Percentiles rank a stretch among this genome's conserved stretches.
These are phyloP conservation scores for Hypoxylon intermedium DNA, from an alignment of 495 filamentous ascomycete species.

Conservation along the genomic window DNA sequence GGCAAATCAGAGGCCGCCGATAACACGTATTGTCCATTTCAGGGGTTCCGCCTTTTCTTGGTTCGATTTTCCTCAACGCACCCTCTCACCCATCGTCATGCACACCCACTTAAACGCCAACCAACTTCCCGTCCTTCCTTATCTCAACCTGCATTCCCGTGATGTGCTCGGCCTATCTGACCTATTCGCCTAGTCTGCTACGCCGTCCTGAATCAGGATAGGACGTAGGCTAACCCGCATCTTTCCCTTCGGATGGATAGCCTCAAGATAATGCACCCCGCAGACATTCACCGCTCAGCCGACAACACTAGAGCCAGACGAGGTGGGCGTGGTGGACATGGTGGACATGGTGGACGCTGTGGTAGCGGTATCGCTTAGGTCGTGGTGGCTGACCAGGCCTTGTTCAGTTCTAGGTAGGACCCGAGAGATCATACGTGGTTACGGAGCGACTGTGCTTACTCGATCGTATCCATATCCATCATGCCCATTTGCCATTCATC, in stretches of 20 bases:
- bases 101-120: conserved; percentile 29
- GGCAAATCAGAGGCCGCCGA: conserved; percentile 24
- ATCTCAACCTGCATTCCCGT: conserved; percentile 23
- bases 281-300: conserved; percentile 24
- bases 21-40: conserved; percentile 35
- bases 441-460: conserved; percentile 30
- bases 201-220: conserved; percentile 26
- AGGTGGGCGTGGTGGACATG: not conserved
- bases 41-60: conserved; percentile 13
- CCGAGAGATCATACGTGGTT: conserved; percentile 16
- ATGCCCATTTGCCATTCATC: conserved; percentile 11
- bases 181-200: conserved; percentile 13
- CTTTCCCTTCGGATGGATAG: conserved; percentile 19
- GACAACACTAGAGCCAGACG: conserved; percentile 8
- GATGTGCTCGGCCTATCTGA: conserved; percentile 28
- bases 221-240: conserved; percentile 4
- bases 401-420: conserved; percentile 21
- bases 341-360: too few species aligned
- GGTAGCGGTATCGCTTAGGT: conserved; percentile 32
- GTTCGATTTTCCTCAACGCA: conserved; percentile 17
- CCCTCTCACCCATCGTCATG: conserved; percentile 27
- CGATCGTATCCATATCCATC: conserved; percentile 35
- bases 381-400: conserved; percentile 16
- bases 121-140: conserved; percentile 32
- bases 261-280: conserved; percentile 21